A percentile compares a stretch with the other conserved stretches of the same genome.
These are phyloP conservation scores for Aspergillus quadricinctus DNA, from an alignment of 2,329 filamentous ascomycete genomes.

Conservation along the genomic window DNA sequence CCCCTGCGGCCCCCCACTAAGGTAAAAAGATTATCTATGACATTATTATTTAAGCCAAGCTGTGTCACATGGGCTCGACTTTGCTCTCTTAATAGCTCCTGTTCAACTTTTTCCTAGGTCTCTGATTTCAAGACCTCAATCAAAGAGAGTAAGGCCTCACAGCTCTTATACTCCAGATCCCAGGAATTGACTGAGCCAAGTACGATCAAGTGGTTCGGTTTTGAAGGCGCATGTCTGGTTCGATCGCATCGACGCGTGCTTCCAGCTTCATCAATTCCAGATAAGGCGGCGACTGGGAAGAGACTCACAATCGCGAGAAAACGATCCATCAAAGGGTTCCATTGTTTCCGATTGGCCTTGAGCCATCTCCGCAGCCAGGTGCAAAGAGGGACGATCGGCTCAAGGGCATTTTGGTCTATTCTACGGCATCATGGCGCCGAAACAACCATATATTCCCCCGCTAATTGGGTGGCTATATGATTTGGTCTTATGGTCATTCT, in stretches of 20 bases:
- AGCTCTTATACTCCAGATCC: neutral
- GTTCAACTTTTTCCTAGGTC: neutral
- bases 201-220: neutral
- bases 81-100: neutral
- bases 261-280: neutral
- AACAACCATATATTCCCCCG: slow-evolving; percentile 37
- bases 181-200: neutral
- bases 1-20: neutral
- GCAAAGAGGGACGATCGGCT: neutral
- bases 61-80: neutral
- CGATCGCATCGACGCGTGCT: neutral
- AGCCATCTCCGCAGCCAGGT: neutral
- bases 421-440: slow-evolving; percentile 29
- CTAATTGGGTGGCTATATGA: slow-evolving; percentile 50
- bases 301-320: neutral
- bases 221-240: neutral
- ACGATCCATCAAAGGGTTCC: too few species aligned
- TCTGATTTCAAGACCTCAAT: neutral
- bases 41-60: neutral
- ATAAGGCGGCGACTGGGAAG: neutral
- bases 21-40: neutral
- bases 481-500: slow-evolving; percentile 47
- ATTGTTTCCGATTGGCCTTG: neutral
- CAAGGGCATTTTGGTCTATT: neutral
- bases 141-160: neutral